phyloP scores from a whole-genome alignment of 352 stramenopile species.

The Lagenidium giganteum region DNA sequence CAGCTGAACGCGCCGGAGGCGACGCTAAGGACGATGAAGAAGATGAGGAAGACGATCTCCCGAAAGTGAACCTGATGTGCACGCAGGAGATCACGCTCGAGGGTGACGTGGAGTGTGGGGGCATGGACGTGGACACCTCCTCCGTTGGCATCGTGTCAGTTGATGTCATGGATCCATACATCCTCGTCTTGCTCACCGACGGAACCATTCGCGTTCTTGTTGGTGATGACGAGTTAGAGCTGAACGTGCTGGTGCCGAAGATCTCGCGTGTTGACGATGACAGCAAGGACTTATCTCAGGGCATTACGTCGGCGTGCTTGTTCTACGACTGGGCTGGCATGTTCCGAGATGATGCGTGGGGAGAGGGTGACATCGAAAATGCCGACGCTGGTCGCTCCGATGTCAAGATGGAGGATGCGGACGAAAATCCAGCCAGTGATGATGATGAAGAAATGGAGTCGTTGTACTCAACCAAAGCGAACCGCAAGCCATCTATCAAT shows the following conservation, averaged over 20 bases:
- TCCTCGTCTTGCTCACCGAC: slow-evolving; percentile 65
- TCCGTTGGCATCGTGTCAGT: slow-evolving; percentile 63
- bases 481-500: slow-evolving; percentile 32
- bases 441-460: slow-evolving; percentile 43
- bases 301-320: slow-evolving; percentile 52
- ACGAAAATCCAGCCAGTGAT: slow-evolving; percentile 1
- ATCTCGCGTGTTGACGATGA: slow-evolving; percentile 38
- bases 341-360: slow-evolving; percentile 51
- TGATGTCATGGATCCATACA: slow-evolving; percentile 65
- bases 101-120: slow-evolving; percentile 54
- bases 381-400: slow-evolving; percentile 20
- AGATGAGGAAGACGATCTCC: slow-evolving; percentile 35
- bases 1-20: slow-evolving; percentile 15
- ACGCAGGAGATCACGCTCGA: slow-evolving; percentile 74
- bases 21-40: slow-evolving; percentile 23
- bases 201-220: slow-evolving; percentile 59
- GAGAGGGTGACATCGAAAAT: slow-evolving; percentile 30
- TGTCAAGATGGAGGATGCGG: too few species aligned
- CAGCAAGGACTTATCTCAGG: slow-evolving; percentile 3
- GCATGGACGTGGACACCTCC: slow-evolving; percentile 60
- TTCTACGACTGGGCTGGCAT: slow-evolving; percentile 73
- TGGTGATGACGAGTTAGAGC: slow-evolving; percentile 61
- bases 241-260: slow-evolving; percentile 62
- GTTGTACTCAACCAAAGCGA: slow-evolving; percentile 38
- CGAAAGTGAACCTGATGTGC: slow-evolving; percentile 44